Evolutionary conservation across 164 flowering plant species (phyloP).

Genomic region (Vitis cinerea): DNA sequence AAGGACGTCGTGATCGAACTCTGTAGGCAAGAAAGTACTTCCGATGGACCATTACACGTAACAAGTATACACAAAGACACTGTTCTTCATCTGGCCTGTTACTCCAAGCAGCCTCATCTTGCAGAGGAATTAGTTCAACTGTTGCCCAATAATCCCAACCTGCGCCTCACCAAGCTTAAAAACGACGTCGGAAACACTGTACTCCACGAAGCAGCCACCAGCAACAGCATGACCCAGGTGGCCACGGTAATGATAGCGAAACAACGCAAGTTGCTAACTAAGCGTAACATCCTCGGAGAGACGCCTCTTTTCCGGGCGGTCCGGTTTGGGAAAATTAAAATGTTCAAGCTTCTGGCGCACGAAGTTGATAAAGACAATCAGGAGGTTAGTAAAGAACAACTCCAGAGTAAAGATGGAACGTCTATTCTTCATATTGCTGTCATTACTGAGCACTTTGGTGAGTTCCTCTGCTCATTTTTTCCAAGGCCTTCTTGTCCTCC

Average conservation of each 20-base stretch:
- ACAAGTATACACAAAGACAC: conserved; percentile 4
- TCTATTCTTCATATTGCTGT: conserved; percentile 4
- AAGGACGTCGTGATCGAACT: neutral
- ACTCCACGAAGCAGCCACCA: neutral
- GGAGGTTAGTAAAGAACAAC: neutral
- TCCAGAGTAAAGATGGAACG: neutral
- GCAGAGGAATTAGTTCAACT: neutral
- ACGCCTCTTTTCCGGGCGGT: no score
- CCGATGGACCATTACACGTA: neutral
- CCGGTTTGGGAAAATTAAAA: no score
- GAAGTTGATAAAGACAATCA: no score
- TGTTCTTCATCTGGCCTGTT: conserved; percentile 11
- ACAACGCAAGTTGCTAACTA: neutral
- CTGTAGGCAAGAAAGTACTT: neutral
- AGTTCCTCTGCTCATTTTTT: neutral
- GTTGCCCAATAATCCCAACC: neutral
- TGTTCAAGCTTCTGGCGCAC: no score
- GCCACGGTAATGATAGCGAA: neutral
- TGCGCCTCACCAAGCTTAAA: conserved; percentile 2
- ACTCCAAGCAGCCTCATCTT: neutral
- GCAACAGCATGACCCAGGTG: neutral
- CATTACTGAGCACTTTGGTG: conserved; percentile 2
- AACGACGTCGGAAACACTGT: neutral
- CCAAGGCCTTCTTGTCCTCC: no score
- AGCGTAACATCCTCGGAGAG: no score